phyloP scores from a whole-genome alignment of 371 early-diverging fungal species.

The Lichtheimia ornata region DNA sequence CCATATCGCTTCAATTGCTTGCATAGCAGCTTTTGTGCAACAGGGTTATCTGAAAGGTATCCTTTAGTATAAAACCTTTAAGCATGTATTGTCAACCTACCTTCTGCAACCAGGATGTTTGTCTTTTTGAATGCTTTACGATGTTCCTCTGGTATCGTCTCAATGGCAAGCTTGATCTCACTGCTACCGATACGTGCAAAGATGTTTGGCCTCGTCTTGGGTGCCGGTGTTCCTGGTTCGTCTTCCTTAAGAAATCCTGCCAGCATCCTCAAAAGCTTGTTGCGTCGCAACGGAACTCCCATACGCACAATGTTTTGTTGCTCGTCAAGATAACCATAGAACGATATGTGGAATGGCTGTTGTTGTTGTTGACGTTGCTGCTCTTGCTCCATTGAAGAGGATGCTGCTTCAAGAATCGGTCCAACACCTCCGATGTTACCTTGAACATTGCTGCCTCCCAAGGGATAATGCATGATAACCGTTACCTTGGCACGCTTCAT shows the following conservation, averaged over 20 bases:
- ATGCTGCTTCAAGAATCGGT: slow-evolving; percentile 20
- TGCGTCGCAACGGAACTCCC: slow-evolving; percentile 55
- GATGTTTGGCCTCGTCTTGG: background rate
- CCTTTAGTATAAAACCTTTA: background rate
- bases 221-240: background rate
- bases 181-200: background rate
- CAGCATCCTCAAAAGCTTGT: slow-evolving; percentile 42
- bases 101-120: slow-evolving; percentile 46
- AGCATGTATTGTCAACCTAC: slow-evolving; percentile 15
- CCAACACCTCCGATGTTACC: background rate
- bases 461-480: slow-evolving; percentile 44
- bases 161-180: background rate
- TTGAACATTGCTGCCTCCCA: slow-evolving; percentile 9
- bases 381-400: slow-evolving; percentile 2
- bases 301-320: slow-evolving; percentile 29
- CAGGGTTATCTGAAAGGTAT: slow-evolving; percentile 38
- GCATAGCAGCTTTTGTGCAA: slow-evolving; percentile 42
- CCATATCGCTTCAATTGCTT: slow-evolving; percentile 44
- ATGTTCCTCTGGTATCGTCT: slow-evolving; percentile 33
- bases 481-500: slow-evolving; percentile 17
- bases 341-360: background rate
- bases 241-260: background rate
- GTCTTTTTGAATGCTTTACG: slow-evolving; percentile 28
- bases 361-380: slow-evolving; percentile 14
- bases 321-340: background rate